Base-by-base conservation (phyloP, 2,329 filamentous ascomycete genomes). In the Herpotrichia juniperi region DNA sequence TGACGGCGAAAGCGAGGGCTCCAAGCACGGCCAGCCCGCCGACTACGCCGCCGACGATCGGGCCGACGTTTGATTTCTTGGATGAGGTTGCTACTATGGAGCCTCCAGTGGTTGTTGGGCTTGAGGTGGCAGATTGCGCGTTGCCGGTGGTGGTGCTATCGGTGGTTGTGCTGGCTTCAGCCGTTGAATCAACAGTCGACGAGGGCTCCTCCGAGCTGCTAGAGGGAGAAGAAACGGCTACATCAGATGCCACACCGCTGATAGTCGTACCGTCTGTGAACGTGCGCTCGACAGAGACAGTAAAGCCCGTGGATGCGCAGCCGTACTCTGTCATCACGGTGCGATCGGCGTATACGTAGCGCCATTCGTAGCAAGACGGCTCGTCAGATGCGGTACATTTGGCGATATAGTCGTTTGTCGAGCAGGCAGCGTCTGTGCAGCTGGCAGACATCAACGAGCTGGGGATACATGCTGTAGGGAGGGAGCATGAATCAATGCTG, bases 41-140 rank as follows among this genome's bases (percentile, higher is more conserved):
- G 7, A 74, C 48, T 4, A 68, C 69, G 24, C 67, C 68, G 44
- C 71, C 70, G 9, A 69, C 58, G 14, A 74, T 72, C 10, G 63
- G 62, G n/a, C 59, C 68, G 9, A 71, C 43, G 35, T 56, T 48
- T 3, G 50, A 35, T 40, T 57, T 59, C n/a, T 42, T 46, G 22
- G 53, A 2, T 57, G 56, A 25, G 57, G 32, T 10, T n/a, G 17
- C 25, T 5, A 22, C 9, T 42, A 42, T 25, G 4, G 45, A 34
- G 16, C 39, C 35, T 2, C 19, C 19, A 21, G 35, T 24, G 12
- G 44, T 54, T 9, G 50, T 11, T 1, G 48, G 30, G 7, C 37
- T 8, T 21, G 58, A 40, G 16, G 51, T 39, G 31, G 34, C 26
- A 3, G 51, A 48, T 43, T 31, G 28, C 14, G 30, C 28, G 3